Evolutionary conservation across 768 basidiomycete genomes (phyloP), one percentile per base, ranked within the genome.

Genomic region (Mycena capillaripes): DNA sequence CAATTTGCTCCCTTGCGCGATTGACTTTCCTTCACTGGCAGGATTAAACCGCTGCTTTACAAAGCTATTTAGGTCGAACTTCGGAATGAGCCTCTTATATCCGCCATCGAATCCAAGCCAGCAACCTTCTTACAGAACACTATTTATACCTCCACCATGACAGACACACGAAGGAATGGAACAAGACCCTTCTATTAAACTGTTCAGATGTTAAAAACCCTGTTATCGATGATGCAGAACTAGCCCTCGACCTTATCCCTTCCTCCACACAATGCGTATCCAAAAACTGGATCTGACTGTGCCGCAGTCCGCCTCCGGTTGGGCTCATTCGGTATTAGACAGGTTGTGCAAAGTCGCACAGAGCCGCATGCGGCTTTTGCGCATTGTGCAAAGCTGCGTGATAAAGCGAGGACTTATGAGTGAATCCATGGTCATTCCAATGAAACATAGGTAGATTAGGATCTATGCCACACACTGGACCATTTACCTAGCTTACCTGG

Each of bases 41-140:
- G 66, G 66, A 19, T 67, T 27, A 56, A 67, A 17, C 66, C 66
- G 16, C 34, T 67, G 30, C 66, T 67, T 4, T 67, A 67, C 29
- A 25, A 19, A 11, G 56, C 59, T 25, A 14, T 67, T 2, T 0
- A n/a, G 6, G 16, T 59, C 5, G 4, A 2, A 2, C 1, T 21
- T 3, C 7, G 9, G 11, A 19, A 6, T 1, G 10, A 1, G 11
- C 11, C 57, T 3, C 21, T 23, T 9, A 23, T 67, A 17, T 9
- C 57, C 19, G 44, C 32, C 12, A 19, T 50, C 4, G 14, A 48
- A 48, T 27, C 56, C 32, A 67, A 58, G 19, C 27, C 38, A 16
- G 4, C 38, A 38, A 38, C 38, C 10, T 38, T 16, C 10, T 16
- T 38, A 3, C 10, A 38, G 16, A 38, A 38, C 9, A 16, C 38